Conservation (phyloP, 2,329 filamentous ascomycete genomes). For the Colletotrichum sp. region DNA sequence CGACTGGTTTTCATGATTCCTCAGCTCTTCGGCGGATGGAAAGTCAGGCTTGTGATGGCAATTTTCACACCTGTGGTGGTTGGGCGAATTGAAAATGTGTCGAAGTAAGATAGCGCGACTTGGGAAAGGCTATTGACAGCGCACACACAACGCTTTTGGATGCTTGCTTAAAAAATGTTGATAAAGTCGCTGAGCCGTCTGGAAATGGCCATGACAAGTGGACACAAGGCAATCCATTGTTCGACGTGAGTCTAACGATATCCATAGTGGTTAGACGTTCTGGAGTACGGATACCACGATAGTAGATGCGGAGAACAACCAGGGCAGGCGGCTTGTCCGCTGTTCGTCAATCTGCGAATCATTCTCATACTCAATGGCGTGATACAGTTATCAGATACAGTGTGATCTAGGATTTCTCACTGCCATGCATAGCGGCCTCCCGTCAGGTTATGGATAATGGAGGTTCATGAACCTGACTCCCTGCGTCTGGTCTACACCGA, state of each 20-base stretch:
- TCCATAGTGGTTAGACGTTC: background rate
- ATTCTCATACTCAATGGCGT: background rate
- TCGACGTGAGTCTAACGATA: background rate
- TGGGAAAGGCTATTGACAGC: background rate
- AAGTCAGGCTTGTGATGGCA: background rate
- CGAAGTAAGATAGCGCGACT: background rate
- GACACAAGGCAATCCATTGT: background rate
- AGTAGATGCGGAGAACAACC: background rate
- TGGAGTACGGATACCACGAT: background rate
- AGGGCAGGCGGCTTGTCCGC: background rate
- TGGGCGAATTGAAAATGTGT: background rate
- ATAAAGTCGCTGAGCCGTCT: background rate
- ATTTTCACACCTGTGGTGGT: background rate
- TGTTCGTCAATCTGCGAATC: background rate
- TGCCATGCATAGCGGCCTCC: background rate
- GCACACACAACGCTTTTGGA: background rate
- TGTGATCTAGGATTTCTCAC: background rate
- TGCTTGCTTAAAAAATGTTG: background rate
- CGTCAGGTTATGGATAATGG: background rate
- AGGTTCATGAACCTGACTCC: background rate
- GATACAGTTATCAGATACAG: background rate
- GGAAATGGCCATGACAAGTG: background rate
- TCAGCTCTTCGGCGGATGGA: background rate
- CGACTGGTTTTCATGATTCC: background rate
- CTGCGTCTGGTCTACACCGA: background rate